Conservation (phyloP, 2,329 filamentous ascomycete genomes). For the Didymosphaeria variabile region DNA sequence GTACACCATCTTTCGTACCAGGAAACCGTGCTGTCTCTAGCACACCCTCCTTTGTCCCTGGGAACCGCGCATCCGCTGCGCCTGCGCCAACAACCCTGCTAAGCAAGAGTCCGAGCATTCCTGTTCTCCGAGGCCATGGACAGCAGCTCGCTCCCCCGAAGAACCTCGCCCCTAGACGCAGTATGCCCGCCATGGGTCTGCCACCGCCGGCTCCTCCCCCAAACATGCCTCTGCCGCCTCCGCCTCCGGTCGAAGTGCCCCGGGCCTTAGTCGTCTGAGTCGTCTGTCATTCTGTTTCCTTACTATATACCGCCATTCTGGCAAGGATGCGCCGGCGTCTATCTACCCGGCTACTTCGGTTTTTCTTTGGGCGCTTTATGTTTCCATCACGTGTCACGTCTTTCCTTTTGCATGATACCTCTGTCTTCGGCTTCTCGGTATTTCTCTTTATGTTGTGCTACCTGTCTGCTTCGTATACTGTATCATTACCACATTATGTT, state of each 20-base stretch:
- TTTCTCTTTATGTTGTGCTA: neutral
- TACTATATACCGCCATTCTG: neutral
- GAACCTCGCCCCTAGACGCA: slow-evolving; percentile 37
- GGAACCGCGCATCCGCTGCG: slow-evolving; percentile 30
- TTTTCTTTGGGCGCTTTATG: neutral
- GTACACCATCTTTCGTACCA: slow-evolving; percentile 44
- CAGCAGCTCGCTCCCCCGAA: slow-evolving; percentile 26
- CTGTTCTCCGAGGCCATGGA: slow-evolving; percentile 38
- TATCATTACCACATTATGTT: neutral
- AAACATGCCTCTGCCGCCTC: slow-evolving; percentile 54
- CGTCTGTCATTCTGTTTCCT: neutral
- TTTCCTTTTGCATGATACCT: slow-evolving; percentile 13
- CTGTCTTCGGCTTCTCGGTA: neutral
- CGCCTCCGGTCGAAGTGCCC: slow-evolving; percentile 32
- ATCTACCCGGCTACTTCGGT: neutral
- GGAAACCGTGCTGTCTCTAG: slow-evolving; percentile 35
- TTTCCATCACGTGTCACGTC: slow-evolving; percentile 7
- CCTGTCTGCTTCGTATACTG: neutral
- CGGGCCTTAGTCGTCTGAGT: slow-evolving; percentile 18
- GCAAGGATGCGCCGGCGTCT: neutral
- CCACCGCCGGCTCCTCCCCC: slow-evolving; percentile 59
- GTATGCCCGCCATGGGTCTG: slow-evolving; percentile 51
- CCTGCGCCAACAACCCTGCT: slow-evolving; percentile 25
- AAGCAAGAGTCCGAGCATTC: slow-evolving; percentile 27
- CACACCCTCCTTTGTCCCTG: slow-evolving; percentile 43